These are phyloP conservation scores for Collybiopsis confluens DNA, from an alignment of 768 basidiomycete genomes.

Conservation along the genomic window DNA sequence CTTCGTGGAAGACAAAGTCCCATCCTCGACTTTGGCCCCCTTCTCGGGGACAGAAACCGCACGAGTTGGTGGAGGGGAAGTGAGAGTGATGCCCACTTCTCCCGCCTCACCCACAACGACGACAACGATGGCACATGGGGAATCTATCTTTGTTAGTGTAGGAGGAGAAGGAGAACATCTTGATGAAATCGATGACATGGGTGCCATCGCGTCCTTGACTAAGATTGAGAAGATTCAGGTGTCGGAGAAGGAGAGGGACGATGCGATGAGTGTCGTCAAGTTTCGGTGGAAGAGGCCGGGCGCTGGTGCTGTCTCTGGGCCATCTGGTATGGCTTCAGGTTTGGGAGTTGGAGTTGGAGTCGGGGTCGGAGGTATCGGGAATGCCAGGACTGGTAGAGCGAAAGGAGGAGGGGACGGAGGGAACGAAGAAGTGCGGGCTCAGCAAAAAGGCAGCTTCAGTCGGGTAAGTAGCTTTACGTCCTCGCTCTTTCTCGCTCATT, in stretches of 20 bases:
- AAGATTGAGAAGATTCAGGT: conserved; percentile 35
- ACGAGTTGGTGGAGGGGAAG: no score
- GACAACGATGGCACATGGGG: background rate
- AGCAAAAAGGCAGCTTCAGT: background rate
- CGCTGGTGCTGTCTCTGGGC: no score
- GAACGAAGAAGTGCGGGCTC: no score
- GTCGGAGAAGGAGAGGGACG: conserved; percentile 71
- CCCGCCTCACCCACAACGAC: background rate
- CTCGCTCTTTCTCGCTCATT: background rate
- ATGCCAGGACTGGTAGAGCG: background rate
- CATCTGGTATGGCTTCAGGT: no score
- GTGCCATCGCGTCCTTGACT: background rate
- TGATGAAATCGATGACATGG: background rate
- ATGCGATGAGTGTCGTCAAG: conserved; percentile 63
- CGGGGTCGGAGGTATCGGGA: background rate
- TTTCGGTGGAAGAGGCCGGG: conserved; percentile 47
- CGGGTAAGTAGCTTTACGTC: background rate
- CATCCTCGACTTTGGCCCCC: background rate
- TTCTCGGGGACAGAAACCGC: no score
- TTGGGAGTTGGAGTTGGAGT: conserved; percentile 5
- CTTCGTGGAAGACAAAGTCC: no score
- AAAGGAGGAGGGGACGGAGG: background rate
- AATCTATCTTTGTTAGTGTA: background rate
- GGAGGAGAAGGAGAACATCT: background rate
- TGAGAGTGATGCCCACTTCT: background rate